A percentile compares a stretch with the other conserved stretches of the same genome.
Evolutionary conservation across 148 eudicot genomes (phyloP).

Genomic region (Euryodendron excelsum): DNA sequence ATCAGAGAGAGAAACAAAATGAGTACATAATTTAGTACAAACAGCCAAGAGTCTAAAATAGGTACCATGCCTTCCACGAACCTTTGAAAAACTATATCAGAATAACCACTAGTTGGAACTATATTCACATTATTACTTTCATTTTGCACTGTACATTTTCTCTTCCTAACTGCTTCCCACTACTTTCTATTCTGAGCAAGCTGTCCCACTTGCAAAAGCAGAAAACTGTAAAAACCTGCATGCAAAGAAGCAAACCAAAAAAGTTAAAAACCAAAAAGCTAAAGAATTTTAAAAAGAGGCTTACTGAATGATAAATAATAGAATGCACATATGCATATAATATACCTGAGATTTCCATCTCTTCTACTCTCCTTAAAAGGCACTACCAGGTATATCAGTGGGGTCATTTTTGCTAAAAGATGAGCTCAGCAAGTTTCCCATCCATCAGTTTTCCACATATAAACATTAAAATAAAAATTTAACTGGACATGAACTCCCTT

Average conservation of each 20-base stretch:
- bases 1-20: too few species aligned
- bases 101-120: background rate
- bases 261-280: background rate
- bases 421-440: too few species aligned
- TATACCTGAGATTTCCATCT: conserved; percentile 10
- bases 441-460: too few species aligned
- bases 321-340: background rate
- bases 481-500: background rate
- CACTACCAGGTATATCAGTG: conserved; percentile 8
- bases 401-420: too few species aligned
- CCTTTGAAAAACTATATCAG: background rate
- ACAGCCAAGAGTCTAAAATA: too few species aligned
- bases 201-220: conserved; percentile 14
- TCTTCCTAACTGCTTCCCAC: conserved; percentile 11
- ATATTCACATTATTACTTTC: conserved; percentile 4
- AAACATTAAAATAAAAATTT: too few species aligned
- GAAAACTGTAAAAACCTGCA: conserved; percentile 6
- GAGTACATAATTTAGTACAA: too few species aligned
- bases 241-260: background rate
- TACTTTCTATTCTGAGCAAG: conserved; percentile 1
- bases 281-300: background rate
- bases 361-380: background rate
- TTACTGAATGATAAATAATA: background rate
- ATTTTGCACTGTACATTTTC: conserved; percentile 11
- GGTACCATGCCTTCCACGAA: too few species aligned